Evolutionary conservation across 2,329 filamentous ascomycete species (phyloP).

Genomic region (Pyricularia pennisetigena): DNA sequence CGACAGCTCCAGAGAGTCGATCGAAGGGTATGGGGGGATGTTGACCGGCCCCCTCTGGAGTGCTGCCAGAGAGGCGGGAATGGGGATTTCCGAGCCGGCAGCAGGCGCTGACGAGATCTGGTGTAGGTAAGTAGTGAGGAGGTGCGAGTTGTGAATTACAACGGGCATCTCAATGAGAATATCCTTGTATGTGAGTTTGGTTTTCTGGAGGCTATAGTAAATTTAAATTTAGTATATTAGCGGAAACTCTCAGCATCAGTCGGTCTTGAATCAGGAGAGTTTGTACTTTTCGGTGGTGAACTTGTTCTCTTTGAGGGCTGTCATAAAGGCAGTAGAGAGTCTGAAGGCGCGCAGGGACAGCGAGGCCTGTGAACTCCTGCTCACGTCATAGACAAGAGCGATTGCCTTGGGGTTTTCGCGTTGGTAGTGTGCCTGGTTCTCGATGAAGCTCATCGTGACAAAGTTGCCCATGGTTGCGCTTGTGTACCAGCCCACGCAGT

Average conservation of each 20-base stretch:
- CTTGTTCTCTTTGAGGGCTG: conserved; percentile 91
- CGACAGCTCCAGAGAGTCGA: conserved; percentile 80
- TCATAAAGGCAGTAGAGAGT: conserved; percentile 78
- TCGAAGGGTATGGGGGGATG: conserved; percentile 72
- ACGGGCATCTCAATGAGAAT: conserved; percentile 87
- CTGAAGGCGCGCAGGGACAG: conserved; percentile 87
- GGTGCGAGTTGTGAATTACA: conserved; percentile 90
- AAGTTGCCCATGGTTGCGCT: conserved; percentile 99
- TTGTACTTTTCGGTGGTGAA: conserved; percentile 90
- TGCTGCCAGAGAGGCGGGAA: conserved; percentile 71
- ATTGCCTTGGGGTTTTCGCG: conserved; percentile 86
- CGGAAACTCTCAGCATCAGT: neutral
- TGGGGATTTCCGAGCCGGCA: conserved; percentile 55
- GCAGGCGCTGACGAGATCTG: conserved; percentile 63
- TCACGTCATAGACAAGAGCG: conserved; percentile 88
- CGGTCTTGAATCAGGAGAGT: neutral
- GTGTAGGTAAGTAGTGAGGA: conserved; percentile 90
- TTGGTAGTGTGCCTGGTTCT: conserved; percentile 98
- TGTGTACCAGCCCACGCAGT: conserved; percentile 97
- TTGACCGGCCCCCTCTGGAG: conserved; percentile 55
- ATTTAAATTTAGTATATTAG: neutral
- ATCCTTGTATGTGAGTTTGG: conserved; percentile 86
- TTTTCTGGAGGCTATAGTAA: conserved; percentile 71
- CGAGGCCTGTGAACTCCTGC: conserved; percentile 85
- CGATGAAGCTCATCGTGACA: conserved; percentile 86